A percentile compares a stretch with the other conserved stretches of the same genome.
Evolutionary conservation across 2,329 filamentous ascomycete species (phyloP).

Genomic region (Trichoderma citrinoviride): DNA sequence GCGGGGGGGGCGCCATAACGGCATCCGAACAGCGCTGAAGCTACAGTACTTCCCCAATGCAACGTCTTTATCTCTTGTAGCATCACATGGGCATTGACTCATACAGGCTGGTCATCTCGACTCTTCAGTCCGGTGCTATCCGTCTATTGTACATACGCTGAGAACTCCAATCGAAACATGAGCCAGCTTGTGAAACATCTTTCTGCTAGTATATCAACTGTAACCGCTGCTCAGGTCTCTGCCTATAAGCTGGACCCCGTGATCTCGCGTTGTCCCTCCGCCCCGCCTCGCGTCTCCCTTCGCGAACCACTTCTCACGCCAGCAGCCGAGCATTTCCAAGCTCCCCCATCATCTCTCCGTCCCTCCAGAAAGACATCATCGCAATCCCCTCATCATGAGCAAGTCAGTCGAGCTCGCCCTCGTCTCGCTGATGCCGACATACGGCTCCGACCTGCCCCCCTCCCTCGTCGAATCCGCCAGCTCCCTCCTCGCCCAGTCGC

Average conservation of each 20-base stretch:
- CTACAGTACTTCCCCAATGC: neutral
- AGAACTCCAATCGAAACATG: no score
- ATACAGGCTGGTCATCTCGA: no score
- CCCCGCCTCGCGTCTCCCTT: conserved; percentile 7
- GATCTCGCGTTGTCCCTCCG: conserved; percentile 17
- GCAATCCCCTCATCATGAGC: conserved; percentile 56
- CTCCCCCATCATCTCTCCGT: no score
- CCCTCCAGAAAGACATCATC: neutral
- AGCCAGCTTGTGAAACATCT: no score
- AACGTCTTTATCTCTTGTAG: no score
- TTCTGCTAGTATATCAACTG: no score
- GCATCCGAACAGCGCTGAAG: neutral
- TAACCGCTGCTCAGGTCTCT: neutral
- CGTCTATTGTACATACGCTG: no score
- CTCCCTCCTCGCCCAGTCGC: conserved; percentile 76
- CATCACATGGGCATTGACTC: no score
- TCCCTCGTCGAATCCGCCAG: conserved; percentile 69
- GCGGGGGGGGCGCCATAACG: neutral
- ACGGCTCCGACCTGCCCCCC: conserved; percentile 63
- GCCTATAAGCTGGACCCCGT: conserved; percentile 8
- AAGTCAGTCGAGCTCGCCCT: conserved; percentile 71
- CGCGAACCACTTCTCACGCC: neutral
- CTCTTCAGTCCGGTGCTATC: no score
- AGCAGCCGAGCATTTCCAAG: neutral
- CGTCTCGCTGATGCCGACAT: conserved; percentile 69